Evolutionary conservation across 2,329 filamentous ascomycete genomes (phyloP).

Genomic region (Sporothrix phasma): DNA sequence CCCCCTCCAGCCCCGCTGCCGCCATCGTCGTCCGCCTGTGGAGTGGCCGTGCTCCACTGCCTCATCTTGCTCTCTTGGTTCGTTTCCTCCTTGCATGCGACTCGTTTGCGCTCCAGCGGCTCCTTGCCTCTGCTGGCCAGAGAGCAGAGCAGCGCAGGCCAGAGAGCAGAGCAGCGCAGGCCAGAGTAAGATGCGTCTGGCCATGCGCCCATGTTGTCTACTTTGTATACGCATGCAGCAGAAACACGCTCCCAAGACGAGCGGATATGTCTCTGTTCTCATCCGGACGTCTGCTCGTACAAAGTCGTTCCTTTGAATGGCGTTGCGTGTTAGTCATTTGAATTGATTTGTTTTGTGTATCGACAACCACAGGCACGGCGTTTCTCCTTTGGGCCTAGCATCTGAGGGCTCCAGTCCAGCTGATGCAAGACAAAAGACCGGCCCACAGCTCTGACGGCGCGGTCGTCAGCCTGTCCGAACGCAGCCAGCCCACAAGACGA

Average conservation of each 20-base stretch:
- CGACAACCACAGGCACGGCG: not conserved
- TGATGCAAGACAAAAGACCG: slow-evolving; percentile 2
- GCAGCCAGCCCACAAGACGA: too few species aligned
- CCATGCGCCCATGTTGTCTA: not conserved
- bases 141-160: not conserved
- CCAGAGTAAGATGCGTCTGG: too few species aligned
- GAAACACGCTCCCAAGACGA: too few species aligned
- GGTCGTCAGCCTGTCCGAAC: too few species aligned
- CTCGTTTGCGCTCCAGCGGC: not conserved
- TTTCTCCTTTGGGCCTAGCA: not conserved
- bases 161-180: too few species aligned
- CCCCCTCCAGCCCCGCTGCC: not conserved
- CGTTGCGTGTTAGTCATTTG: too few species aligned
- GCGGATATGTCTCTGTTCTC: not conserved
- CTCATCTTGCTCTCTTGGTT: not conserved
- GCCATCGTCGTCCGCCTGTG: not conserved
- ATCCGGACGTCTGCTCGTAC: not conserved
- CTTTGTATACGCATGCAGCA: too few species aligned
- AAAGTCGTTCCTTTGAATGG: too few species aligned
- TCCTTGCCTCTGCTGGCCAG: not conserved
- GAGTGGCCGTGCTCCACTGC: not conserved
- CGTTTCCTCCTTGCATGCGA: not conserved
- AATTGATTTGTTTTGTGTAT: not conserved
- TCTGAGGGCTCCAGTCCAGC: not conserved
- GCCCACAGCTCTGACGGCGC: not conserved